Evolutionary conservation across 768 basidiomycete species (phyloP).

Genomic region (Termitomyces sp.): DNA sequence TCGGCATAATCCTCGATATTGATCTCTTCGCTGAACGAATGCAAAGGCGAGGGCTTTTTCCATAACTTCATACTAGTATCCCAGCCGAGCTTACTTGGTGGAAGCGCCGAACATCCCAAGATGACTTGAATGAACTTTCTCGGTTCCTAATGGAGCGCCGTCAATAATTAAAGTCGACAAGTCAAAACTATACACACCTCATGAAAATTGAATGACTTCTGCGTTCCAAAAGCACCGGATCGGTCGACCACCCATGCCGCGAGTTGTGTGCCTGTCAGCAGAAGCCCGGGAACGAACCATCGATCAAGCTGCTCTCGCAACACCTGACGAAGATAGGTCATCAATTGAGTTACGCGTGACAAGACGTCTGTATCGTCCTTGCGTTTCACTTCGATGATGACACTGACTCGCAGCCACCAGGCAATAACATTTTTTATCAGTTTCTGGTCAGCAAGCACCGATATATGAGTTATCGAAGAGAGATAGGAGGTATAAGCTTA

Average conservation of each 20-base stretch:
- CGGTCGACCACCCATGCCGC: not conserved
- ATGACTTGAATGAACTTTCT: constrained; percentile 2
- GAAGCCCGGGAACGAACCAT: not conserved
- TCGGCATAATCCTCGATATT: not conserved
- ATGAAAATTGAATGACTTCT: not conserved
- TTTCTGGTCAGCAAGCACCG: not conserved
- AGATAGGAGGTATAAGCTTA: not conserved
- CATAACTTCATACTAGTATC: constrained; percentile 4
- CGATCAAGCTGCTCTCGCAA: constrained; percentile 1
- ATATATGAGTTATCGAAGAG: not conserved
- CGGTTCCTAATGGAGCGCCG: not conserved
- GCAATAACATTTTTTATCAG: not conserved
- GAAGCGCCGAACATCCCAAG: not conserved
- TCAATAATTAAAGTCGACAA: too few relatives aligned
- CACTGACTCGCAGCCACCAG: constrained; percentile 13
- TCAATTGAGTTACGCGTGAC: not conserved
- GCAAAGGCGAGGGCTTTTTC: not conserved
- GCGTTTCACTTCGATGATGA: constrained; percentile 8
- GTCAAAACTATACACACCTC: not conserved
- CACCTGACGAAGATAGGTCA: constrained; percentile 9
- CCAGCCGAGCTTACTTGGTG: constrained; percentile 3
- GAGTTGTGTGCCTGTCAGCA: not conserved
- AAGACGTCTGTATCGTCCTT: not conserved
- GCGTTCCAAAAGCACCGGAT: not conserved
- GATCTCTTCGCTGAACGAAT: not conserved